Evolutionary conservation across 202 grass and related monocot genomes (phyloP).

Genomic region (Elaeis oleifera): DNA sequence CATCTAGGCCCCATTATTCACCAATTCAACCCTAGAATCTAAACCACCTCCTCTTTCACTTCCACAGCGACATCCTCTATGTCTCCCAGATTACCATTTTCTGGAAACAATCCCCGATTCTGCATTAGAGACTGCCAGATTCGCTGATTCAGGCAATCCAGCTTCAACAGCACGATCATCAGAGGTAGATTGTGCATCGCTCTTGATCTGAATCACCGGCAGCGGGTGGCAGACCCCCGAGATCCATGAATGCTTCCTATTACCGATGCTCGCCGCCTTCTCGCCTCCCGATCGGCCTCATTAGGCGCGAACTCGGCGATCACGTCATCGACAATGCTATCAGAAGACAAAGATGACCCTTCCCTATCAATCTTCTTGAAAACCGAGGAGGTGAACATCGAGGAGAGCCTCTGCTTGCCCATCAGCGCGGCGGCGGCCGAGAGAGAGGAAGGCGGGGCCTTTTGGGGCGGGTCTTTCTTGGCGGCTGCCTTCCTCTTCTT

Average conservation of each 20-base stretch:
- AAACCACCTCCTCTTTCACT: slow-evolving; percentile 18
- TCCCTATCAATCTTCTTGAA: slow-evolving; percentile 56
- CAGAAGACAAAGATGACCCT: slow-evolving; percentile 31
- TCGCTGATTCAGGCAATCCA: slow-evolving; percentile 9
- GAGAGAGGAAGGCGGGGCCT: slow-evolving; percentile 36
- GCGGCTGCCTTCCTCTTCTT: slow-evolving; percentile 44
- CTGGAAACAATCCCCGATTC: slow-evolving; percentile 23
- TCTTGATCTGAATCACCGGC: slow-evolving; percentile 21
- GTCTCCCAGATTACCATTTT: slow-evolving; percentile 22
- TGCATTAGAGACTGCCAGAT: background rate
- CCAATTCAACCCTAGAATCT: slow-evolving; percentile 24
- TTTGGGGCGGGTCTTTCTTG: slow-evolving; percentile 36
- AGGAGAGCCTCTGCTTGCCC: slow-evolving; percentile 60
- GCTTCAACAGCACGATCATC: background rate
- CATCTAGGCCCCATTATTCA: slow-evolving; percentile 25
- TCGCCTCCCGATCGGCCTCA: slow-evolving; percentile 72
- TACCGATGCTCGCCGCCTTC: slow-evolving; percentile 31
- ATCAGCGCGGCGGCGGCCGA: slow-evolving; percentile 41
- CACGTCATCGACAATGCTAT: slow-evolving; percentile 74
- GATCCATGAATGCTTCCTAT: slow-evolving; percentile 20
- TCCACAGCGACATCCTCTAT: slow-evolving; percentile 31
- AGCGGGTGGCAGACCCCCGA: background rate
- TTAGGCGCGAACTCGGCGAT: slow-evolving; percentile 74
- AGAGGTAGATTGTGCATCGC: slow-evolving; percentile 7
- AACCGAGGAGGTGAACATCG: slow-evolving; percentile 70